Base-by-base conservation (phyloP, 495 filamentous ascomycete genomes). In the Delitschia confertaspora region DNA sequence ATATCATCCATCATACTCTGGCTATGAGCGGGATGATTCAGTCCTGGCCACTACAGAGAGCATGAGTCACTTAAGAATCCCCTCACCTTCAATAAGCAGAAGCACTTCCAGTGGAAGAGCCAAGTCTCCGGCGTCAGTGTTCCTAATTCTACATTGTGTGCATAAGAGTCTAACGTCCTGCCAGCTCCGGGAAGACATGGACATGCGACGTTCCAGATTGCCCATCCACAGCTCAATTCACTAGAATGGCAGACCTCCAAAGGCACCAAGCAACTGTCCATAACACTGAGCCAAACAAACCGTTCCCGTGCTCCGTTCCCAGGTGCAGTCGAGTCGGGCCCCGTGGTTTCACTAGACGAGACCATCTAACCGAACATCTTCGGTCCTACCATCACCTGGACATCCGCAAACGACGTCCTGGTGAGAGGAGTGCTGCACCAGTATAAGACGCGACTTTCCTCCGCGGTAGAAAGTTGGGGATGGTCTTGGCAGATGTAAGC, bases 231-330 rank as follows among this genome's bases (percentile, higher is more conserved):
- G 55, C 51, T 14, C 42, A 44, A 26, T 75, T 74, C 59, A 69
- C 67, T 7, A 69, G 74, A 37, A 59, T 64, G 21, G 71, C 72
- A 21, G 74, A 79, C 48, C 57, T 76, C 18, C 69, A 72, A 48
- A 69, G 75, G 9, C 74, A 79, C 47, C 61, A 70, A 41, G 58
- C 64, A 10, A 71, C 66, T 41, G 68, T 71, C 7, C 75, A 79
- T 51, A 41, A 47, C 3, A 40, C 36, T 11, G 38, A 52, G 5
- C n/a, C n/a, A n/a, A 47, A 29, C 5, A 42, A 38, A 8, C 33
- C 38, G 1, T 52, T 48, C 20, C 50, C 50, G 17, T 59, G 56
- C 38, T 36, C 39, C 2, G 42, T 54, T 5, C 20, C 33, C 3
- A 16, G 38, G 6, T 59, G 56, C 30, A 40, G 32, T 7, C 42